Conservation (phyloP, 345 rosid genomes). For the Moricandia moricandioides region DNA sequence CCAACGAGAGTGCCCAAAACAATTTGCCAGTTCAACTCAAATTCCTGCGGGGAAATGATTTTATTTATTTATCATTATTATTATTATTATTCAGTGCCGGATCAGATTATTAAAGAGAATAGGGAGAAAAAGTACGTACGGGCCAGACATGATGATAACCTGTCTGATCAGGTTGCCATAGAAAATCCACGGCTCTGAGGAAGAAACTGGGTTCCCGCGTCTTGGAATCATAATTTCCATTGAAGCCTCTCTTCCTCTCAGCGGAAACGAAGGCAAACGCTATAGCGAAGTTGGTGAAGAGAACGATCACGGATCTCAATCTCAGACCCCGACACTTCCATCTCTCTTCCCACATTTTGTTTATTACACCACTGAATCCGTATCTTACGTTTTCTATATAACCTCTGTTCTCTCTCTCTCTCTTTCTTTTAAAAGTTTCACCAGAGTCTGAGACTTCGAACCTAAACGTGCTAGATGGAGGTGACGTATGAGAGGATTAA, state of each 20-base stretch:
- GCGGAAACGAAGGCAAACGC: conserved; percentile 55
- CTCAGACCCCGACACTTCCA: conserved; percentile 35
- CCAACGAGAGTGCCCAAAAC: conserved; percentile 61
- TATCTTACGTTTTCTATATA: not conserved
- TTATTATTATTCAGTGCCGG: not conserved
- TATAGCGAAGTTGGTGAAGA: conserved; percentile 36
- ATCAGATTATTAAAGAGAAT: not conserved
- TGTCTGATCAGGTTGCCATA: conserved; percentile 47
- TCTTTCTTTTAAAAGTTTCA: not conserved
- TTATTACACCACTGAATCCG: not conserved
- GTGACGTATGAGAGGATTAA: not conserved
- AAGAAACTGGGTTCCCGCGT: conserved; percentile 36
- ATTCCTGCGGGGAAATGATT: conserved; percentile 42
- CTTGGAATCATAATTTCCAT: conserved; percentile 19
- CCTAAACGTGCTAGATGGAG: not conserved
- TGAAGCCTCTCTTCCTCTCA: conserved; percentile 43
- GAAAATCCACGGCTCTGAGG: conserved; percentile 32
- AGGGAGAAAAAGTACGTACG: conserved; percentile 26
- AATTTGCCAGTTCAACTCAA: conserved; percentile 74
- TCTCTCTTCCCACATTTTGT: conserved; percentile 45
- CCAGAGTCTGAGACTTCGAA: not conserved
- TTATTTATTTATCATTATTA: no score
- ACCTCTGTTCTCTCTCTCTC: not conserved
- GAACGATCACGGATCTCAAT: conserved; percentile 39
- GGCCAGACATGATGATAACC: conserved; percentile 81